These are phyloP conservation scores for Cryptococcus wingfieldii DNA, from an alignment of 1,284 basidiomycete species.

Conservation along the genomic window DNA sequence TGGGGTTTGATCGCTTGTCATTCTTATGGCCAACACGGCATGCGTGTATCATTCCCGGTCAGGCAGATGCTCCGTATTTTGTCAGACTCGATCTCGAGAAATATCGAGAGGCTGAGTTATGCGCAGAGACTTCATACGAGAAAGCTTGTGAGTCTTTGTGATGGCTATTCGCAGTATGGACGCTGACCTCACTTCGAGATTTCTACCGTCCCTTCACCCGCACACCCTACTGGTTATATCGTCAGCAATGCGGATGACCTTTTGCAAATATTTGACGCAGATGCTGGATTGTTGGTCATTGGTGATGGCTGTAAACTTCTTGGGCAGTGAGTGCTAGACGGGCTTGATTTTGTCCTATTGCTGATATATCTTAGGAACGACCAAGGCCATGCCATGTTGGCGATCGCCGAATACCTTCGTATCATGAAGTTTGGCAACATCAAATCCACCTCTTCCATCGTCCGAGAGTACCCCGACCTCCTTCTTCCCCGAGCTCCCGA, in stretches of 20 bases:
- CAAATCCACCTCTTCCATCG: slow-evolving; percentile 67
- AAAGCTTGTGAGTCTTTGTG: slow-evolving; percentile 58
- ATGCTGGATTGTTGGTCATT: slow-evolving; percentile 77
- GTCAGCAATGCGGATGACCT: slow-evolving; percentile 82
- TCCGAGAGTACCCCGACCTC: slow-evolving; percentile 71
- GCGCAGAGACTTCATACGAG: slow-evolving; percentile 71
- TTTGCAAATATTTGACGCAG: slow-evolving; percentile 75
- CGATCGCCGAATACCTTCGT: slow-evolving; percentile 79
- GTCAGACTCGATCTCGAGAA: slow-evolving; percentile 76
- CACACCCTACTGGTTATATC: slow-evolving; percentile 76
- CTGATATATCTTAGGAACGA: slow-evolving; percentile 50
- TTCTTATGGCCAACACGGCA: slow-evolving; percentile 70
- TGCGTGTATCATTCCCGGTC: slow-evolving; percentile 79
- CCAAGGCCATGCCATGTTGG: slow-evolving; percentile 78
- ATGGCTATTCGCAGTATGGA: background rate
- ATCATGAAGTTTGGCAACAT: slow-evolving; percentile 66
- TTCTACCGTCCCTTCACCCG: slow-evolving; percentile 68
- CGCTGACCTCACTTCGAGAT: slow-evolving; percentile 52
- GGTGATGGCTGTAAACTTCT: slow-evolving; percentile 82
- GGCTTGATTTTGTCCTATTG: background rate
- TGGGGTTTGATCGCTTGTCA: slow-evolving; percentile 86
- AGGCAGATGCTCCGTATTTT: slow-evolving; percentile 75
- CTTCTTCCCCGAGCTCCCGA: slow-evolving; percentile 64
- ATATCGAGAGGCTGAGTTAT: slow-evolving; percentile 77
- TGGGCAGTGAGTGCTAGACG: slow-evolving; percentile 50